A percentile compares a stretch with the other conserved stretches of the same genome.
phyloP scores from a whole-genome alignment of 1,139 yeast species.

The Yamadazyma kanchanaburiensis region DNA sequence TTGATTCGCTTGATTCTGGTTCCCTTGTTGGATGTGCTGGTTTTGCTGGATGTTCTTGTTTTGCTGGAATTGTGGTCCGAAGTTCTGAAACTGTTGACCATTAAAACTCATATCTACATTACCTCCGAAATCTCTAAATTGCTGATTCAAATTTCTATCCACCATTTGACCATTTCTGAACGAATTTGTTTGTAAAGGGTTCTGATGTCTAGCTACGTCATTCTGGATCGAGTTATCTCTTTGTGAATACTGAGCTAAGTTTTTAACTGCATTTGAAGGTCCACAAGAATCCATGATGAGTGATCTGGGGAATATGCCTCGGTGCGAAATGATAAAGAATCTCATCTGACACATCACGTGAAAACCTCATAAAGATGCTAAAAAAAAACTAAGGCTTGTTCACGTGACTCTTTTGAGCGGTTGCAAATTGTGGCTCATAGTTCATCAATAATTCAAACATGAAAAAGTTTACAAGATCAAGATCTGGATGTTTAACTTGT shows the following conservation, averaged over 20 bases:
- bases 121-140: constrained; percentile 28
- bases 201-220: constrained; percentile 15
- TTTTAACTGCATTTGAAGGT: constrained; percentile 34
- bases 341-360: too few relatives aligned
- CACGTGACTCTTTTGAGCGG: too few relatives aligned
- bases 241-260: constrained; percentile 30
- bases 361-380: too few relatives aligned
- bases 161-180: constrained; percentile 10
- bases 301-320: constrained; percentile 4
- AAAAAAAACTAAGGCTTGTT: too few relatives aligned
- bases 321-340: constrained; percentile 2
- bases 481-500: constrained; percentile 8
- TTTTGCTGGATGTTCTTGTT: constrained; percentile 11
- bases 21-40: constrained; percentile 5
- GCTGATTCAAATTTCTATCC: constrained; percentile 31
- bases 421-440: too few relatives aligned
- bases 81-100: constrained; percentile 2
- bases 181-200: constrained; percentile 7
- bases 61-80: constrained; percentile 5
- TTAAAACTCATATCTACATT: neutral
- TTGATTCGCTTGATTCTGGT: constrained; percentile 10
- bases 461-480: constrained; percentile 6
- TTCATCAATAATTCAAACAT: too few relatives aligned
- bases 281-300: constrained; percentile 36
- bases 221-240: constrained; percentile 31